phyloP scores from a whole-genome alignment of 345 rosid genomes.

The Mallotus nudiflorus region DNA sequence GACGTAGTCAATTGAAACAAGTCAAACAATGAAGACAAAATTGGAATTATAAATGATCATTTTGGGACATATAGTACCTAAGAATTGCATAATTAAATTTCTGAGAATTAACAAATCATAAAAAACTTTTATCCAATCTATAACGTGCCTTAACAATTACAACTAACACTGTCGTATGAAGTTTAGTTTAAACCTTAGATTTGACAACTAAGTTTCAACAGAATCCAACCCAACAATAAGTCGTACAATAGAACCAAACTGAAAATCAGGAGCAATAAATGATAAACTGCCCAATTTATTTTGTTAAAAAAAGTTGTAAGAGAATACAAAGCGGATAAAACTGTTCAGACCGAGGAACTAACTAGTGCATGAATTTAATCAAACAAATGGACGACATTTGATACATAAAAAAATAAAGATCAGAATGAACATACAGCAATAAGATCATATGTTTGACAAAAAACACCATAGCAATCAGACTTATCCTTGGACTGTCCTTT shows the following conservation, averaged over 20 bases:
- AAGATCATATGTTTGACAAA: conserved; percentile 94
- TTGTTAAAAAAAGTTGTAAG: not conserved
- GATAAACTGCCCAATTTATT: not conserved
- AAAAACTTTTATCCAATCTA: not conserved
- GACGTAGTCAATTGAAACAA: not conserved
- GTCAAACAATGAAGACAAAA: not conserved
- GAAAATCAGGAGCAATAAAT: not conserved
- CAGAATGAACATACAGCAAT: conserved; percentile 54
- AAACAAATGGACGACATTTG: not conserved
- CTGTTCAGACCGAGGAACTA: not conserved
- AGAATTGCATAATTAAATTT: not conserved
- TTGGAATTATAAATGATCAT: not conserved
- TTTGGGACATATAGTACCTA: not conserved
- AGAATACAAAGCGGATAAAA: not conserved
- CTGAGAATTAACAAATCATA: not conserved
- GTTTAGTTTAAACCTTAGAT: too few relatives aligned
- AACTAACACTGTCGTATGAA: too few relatives aligned
- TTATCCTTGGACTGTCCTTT: conserved; percentile 39
- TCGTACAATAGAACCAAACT: not conserved
- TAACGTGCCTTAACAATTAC: not conserved
- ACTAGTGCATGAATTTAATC: not conserved
- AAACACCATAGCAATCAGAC: conserved; percentile 82
- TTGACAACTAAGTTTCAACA: not conserved
- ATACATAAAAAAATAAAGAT: not conserved
- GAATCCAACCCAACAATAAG: not conserved